Evolutionary conservation across 352 stramenopile genomes (phyloP), one percentile per base, ranked within the genome.

Genomic region (Globisporangium solare): DNA sequence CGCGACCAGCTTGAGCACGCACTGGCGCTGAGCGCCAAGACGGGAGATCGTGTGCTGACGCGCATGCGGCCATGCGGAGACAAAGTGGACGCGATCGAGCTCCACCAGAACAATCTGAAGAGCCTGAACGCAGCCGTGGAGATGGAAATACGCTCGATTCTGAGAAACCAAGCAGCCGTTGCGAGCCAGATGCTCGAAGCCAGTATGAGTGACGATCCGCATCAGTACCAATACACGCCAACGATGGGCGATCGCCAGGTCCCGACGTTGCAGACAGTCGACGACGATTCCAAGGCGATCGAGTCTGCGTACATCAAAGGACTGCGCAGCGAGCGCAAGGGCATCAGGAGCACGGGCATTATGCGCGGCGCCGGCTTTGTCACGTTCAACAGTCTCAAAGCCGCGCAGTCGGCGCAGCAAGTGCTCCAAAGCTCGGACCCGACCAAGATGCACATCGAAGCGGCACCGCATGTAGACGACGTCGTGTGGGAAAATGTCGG

Each of bases 401-500:
- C 66, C 0, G 79, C 79, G 2, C 82, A 94, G 61, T 83, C 83
- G 14, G 85, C 79, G 12, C 82, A 89, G 50, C 84, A 94, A 54
- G 83, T 91, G 43, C 61, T 94, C 22, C 84, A 94, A 61, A 87
- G 75, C 43, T 69, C 73, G 0, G 69, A 90, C 47, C 84, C 80
- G 4, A 88, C 79, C 5, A 39, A 91, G 48, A 88, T 94, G 79
- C 53, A 73, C 8, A 67, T 92, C 15, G 79, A 92, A 61, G 64
- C 76, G 14, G 84, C 84, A 2, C 70, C 83, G 10, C 61, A 86
- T 35, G 67, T 82, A 4, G 73, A 82, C 15, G 78, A 94, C 49
- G 70, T 94, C 2, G 78, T 92, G 40, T 94, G 84, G 84, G 68
- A 75, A 45, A 94, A 94, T 49, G 74, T 94, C 31, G 84, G 84